Base-by-base conservation (phyloP, 768 basidiomycete genomes). In the Lactifluus piperatus region DNA sequence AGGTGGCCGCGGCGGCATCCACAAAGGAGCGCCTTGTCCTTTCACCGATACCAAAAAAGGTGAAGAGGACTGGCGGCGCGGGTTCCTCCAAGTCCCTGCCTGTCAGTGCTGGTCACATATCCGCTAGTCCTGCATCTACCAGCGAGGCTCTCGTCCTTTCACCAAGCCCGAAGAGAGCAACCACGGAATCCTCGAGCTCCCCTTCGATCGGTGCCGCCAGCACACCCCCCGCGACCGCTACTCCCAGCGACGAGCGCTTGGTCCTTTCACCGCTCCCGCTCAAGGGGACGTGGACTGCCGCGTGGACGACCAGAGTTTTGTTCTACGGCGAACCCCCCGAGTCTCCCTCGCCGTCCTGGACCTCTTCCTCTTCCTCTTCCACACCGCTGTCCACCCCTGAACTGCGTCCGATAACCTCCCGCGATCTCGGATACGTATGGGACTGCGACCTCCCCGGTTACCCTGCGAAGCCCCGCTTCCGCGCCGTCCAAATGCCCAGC, bases 1-100 rank as follows among this genome's bases (percentile, higher is more conserved):
- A 76, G 60, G 69, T 71, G 57, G 68, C 64, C 43, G 63, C 77
- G 9, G 75, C 48, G 3, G 3, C 75, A 5, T 63, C 70, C 20
- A 65, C 78, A 16, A 58, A 76, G 30, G 63, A 72, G 22, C 5
- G 41, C 20, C 14, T 9, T 24, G 41, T 44, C n/a, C 26, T 39
- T 44, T 43, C 39, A 11, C 29, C 52, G 27, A 18, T 30, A 14
- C n/a, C 39, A 14, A 43, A 43, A 10, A 44, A 20, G 29, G 41
- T 20, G 52, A 20, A 11, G 3, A 20, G 27, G 20, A 32, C 20
- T 5, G 13, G 10, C 18, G 13, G 10, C 18, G 29, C n/a, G 52
- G 14, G 27, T 20, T 43, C 41, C 20, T 8, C 52, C 20, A 20
- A 30, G 20, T 14, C 29, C 16, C 2, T 11, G 29, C 8, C 14